Base-by-base conservation (phyloP, 2,329 filamentous ascomycete species). In the Botrytis galanthina region DNA sequence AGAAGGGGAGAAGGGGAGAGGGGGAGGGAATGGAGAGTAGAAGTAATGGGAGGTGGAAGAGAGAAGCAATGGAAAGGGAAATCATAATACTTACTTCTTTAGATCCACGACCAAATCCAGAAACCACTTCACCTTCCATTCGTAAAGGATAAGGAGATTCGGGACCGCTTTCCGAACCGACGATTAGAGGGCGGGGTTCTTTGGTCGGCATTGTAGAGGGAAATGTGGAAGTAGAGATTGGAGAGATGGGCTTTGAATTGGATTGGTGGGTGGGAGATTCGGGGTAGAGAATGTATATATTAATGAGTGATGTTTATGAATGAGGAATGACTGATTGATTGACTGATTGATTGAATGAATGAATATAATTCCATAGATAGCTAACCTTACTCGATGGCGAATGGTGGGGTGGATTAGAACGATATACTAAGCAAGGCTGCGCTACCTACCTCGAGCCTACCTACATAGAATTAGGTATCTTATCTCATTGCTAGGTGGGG, bases 21-120 rank as follows among this genome's bases (percentile, higher is more conserved):
- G 71, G 37, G 57, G 51, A 57, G 46, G 3, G 26, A 39, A 18
- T 42, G 5, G 16, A 16, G 14, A 42, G 12, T 16, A 16, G 39
- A 42, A 18, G 16, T 18, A 18, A 18, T 42, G 16, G 16, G 5
- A 18, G 1, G 9, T 3, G 22, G n/a, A 22, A 18, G 32, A 18
- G 9, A 39, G 44, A 18, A 18, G 6, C 29, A 32, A 60, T 81
- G 5, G 60, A 32, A 20, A 39, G 37, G 32, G 42, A 51, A 54
- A 54, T n/a, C 12, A 54, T 3, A 54, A 0, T 7, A 63, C 57
- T 74, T 82, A 95, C 93, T 84, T 98, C 95, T 85, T 94, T 97
- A 80, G 93, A 97, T 26, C 96, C 96, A 74, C 96, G 89, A 60
- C 96, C 95, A 82, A 98, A 98, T 48, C 96, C 96, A 79, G 93